These are phyloP conservation scores for Musa balbisiana DNA, from an alignment of 202 grass and related monocot genomes.

Conservation along the genomic window DNA sequence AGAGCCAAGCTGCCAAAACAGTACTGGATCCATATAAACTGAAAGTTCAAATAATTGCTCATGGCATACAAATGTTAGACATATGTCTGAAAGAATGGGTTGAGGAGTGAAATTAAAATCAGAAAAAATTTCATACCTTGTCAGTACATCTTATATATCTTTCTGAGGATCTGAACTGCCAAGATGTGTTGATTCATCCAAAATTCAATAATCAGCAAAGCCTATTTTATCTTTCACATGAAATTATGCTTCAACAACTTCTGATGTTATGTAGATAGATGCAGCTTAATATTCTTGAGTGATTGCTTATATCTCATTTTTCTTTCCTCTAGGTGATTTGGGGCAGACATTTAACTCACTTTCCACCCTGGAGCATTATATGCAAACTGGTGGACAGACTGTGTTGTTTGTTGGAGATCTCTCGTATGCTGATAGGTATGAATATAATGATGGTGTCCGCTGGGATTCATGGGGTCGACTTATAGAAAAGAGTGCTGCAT, in stretches of 20 bases:
- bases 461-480: slow-evolving; percentile 88
- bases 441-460: slow-evolving; percentile 65
- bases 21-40: no score
- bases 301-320: neutral
- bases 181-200: neutral
- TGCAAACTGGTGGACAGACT: slow-evolving; percentile 56
- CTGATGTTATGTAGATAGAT: neutral
- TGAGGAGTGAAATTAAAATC: no score
- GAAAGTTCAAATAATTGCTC: no score
- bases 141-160: no score
- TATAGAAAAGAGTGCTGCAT: slow-evolving; percentile 65
- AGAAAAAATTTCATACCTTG: no score
- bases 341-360: slow-evolving; percentile 97
- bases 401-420: slow-evolving; percentile 84
- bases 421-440: slow-evolving; percentile 82
- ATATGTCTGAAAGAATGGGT: no score
- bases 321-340: slow-evolving; percentile 61
- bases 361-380: slow-evolving; percentile 89
- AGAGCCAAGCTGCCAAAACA: no score
- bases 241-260: neutral
- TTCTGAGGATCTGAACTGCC: neutral
- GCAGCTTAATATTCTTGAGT: neutral
- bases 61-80: no score
- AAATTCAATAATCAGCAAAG: neutral
- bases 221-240: neutral